These are phyloP conservation scores for Grosmannia clavigera DNA, from an alignment of 2,329 filamentous ascomycete species.

Conservation along the genomic window DNA sequence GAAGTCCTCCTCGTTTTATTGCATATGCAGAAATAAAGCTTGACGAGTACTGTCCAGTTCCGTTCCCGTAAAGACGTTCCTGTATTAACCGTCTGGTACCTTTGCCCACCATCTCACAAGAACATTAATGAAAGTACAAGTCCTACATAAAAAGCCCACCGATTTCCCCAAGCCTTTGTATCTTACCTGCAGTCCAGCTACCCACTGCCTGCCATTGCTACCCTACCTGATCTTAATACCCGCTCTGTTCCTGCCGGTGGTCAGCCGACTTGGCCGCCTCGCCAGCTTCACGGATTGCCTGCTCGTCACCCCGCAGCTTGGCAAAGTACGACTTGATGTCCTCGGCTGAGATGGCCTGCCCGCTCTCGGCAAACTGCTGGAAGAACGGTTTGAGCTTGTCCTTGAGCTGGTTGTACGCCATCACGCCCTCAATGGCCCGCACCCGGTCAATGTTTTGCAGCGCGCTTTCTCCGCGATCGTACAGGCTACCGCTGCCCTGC, in stretches of 20 bases:
- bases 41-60: too few relatives aligned
- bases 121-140: too few relatives aligned
- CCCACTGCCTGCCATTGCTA: too few relatives aligned
- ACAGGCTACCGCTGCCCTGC: slow-evolving; percentile 65
- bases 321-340: slow-evolving; percentile 97
- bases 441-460: slow-evolving; percentile 88
- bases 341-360: slow-evolving; percentile 77
- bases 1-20: too few relatives aligned
- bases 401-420: slow-evolving; percentile 95
- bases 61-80: too few relatives aligned
- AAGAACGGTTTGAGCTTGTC: slow-evolving; percentile 94
- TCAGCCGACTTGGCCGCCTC: slow-evolving; percentile 33
- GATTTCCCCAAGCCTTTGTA: too few relatives aligned
- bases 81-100: too few relatives aligned
- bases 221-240: slow-evolving; percentile 32
- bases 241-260: slow-evolving; percentile 37
- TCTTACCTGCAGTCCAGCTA: too few relatives aligned
- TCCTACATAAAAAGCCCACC: too few relatives aligned
- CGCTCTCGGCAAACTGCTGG: slow-evolving; percentile 85
- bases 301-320: slow-evolving; percentile 77
- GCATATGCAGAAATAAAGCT: too few relatives aligned
- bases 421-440: slow-evolving; percentile 86
- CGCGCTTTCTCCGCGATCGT: slow-evolving; percentile 86
- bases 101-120: too few relatives aligned
- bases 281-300: slow-evolving; percentile 53